Conservation (phyloP, 1,284 basidiomycete genomes). For the Ceratobasidium sp. region DNA sequence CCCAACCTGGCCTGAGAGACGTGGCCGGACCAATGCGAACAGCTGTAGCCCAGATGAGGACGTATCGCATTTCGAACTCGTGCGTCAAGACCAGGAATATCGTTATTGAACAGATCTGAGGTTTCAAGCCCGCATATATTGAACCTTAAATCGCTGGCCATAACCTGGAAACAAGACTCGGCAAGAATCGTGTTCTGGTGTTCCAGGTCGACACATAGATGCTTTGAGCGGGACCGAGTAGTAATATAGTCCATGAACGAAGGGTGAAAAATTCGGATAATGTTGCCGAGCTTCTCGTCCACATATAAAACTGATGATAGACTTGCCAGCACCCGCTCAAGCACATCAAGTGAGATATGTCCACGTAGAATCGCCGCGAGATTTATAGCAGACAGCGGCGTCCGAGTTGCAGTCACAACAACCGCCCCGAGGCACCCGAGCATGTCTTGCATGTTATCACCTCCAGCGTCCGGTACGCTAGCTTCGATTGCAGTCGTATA, state of each 20-base stretch:
- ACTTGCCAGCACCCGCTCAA: not conserved
- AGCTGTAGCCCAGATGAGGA: slow-evolving; percentile 19
- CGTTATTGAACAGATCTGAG: slow-evolving; percentile 7
- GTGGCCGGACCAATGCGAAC: slow-evolving; percentile 20
- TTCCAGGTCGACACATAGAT: not conserved
- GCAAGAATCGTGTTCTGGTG: slow-evolving; percentile 16
- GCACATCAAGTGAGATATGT: not conserved
- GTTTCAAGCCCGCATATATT: slow-evolving; percentile 32
- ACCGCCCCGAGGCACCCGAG: not conserved
- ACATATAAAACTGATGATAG: slow-evolving; percentile 26
- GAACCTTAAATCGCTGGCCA: not conserved
- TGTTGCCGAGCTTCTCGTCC: not conserved
- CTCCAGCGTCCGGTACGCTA: not conserved
- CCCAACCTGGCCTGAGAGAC: no score
- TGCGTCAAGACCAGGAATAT: not conserved
- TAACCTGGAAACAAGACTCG: not conserved
- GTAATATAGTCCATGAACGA: slow-evolving; percentile 24
- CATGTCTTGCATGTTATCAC: not conserved
- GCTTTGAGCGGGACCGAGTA: not conserved
- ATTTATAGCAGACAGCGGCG: not conserved
- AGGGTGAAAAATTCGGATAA: slow-evolving; percentile 28
- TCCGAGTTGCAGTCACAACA: not conserved
- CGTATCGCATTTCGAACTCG: not conserved
- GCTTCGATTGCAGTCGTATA: not conserved
- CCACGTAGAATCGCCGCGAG: not conserved